Evolutionary conservation across 768 basidiomycete species (phyloP).

Genomic region (Psilocybe cyanescens): DNA sequence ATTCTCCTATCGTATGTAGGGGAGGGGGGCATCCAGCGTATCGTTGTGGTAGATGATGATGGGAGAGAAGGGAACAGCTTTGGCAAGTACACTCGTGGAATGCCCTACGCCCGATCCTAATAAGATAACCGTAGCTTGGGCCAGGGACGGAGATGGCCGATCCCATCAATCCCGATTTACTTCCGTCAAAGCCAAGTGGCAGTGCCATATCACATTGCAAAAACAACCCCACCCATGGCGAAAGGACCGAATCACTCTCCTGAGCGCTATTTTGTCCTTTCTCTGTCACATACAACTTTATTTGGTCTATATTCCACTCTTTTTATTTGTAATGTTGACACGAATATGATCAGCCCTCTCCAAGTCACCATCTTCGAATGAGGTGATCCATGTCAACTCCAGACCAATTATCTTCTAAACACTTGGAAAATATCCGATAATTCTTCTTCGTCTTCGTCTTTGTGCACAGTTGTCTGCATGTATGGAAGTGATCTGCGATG

Average conservation of each 20-base stretch:
- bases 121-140: constrained; percentile 24
- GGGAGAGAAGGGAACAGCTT: constrained; percentile 23
- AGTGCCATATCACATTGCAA: constrained; percentile 14
- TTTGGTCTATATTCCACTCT: too few species aligned
- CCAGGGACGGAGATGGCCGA: constrained; percentile 26
- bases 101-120: constrained; percentile 21
- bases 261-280: neutral
- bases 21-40: constrained; percentile 35
- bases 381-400: neutral
- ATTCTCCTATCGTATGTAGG: constrained; percentile 33
- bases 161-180: constrained; percentile 21
- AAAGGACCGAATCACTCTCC: neutral
- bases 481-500: constrained; percentile 8
- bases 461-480: neutral
- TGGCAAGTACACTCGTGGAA: constrained; percentile 11
- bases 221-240: neutral
- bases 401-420: neutral
- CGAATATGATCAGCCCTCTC: neutral
- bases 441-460: neutral
- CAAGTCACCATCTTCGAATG: neutral
- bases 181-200: constrained; percentile 22
- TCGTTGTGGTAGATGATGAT: constrained; percentile 31
- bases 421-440: neutral
- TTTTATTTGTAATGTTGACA: neutral
- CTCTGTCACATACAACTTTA: neutral